These are phyloP conservation scores for Phaeotremella fagi DNA, from an alignment of 768 basidiomycete genomes.

Conservation along the genomic window DNA sequence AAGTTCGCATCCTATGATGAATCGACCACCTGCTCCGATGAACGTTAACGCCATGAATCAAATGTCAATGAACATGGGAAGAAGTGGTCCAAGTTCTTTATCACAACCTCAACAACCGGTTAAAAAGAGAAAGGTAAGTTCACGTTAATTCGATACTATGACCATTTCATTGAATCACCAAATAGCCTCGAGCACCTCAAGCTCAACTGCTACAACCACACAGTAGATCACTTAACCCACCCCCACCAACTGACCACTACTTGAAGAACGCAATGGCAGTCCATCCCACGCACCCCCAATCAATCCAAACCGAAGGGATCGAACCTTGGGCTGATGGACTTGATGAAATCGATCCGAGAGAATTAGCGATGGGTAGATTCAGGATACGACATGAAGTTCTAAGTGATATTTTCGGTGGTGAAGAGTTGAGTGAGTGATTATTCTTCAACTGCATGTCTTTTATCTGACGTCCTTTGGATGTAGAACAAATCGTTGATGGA, in stretches of 20 bases:
- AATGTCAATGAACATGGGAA: neutral
- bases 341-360: slow-evolving; percentile 39
- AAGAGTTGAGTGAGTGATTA: slow-evolving; percentile 30
- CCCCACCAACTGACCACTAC: slow-evolving; percentile 17
- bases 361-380: slow-evolving; percentile 40
- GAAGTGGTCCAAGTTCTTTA: neutral
- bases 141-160: neutral
- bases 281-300: neutral
- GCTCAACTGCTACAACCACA: slow-evolving; percentile 14
- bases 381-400: slow-evolving; percentile 36
- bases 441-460: neutral
- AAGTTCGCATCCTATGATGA: neutral
- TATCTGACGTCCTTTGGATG: neutral
- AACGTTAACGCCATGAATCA: slow-evolving; percentile 3
- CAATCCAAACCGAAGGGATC: slow-evolving; percentile 1
- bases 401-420: slow-evolving; percentile 37
- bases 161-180: neutral
- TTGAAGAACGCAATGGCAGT: slow-evolving; percentile 16
- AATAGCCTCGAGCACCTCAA: slow-evolving; percentile 7
- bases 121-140: slow-evolving; percentile 12
- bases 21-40: slow-evolving; percentile 3
- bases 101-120: neutral
- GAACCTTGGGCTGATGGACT: slow-evolving; percentile 42
- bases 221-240: slow-evolving; percentile 6
- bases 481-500: slow-evolving; percentile 30